Evolutionary conservation across 1,284 basidiomycete species (phyloP), one percentile per base, ranked within the genome.

Genomic region (Boletus mariae): DNA sequence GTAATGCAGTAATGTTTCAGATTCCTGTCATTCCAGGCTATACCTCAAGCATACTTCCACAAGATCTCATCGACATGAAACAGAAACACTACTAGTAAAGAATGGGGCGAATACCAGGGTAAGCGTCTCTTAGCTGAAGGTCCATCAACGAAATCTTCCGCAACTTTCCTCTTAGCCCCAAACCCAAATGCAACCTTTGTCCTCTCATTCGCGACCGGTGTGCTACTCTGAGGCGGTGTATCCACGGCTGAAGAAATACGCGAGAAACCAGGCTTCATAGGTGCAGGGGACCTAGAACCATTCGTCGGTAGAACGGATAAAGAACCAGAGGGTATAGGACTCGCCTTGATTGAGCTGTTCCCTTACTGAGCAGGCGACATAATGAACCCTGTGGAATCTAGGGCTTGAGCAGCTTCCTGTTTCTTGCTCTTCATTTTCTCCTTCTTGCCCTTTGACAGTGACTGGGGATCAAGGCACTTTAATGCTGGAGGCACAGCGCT

Each of bases 401-500:
- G 68, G n/a, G 71, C 68, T 44, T 74, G 73, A 7, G 75, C 71
- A 65, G 81, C 70, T 60, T 87, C 87, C 68, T 82, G 80, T 71
- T 88, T 90, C 74, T 89, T 91, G 59, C 77, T 78, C 69, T 87
- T 87, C 61, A 81, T 80, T 58, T 87, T 89, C 67, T 90, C 88
- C 23, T 84, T 86, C 70, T 90, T 90, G 17, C 85, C 79, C 59
- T 85, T 85, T 1, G 79, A 76, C 20, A 92, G 72, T 5, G 87
- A 86, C 57, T 89, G 87, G 8, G 83, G 75, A 57, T 92, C 90
- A 49, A 92, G 73, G 68, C 90, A 90, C 56, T 89, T 87, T 0
- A 80, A 75, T 1, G 80, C 84, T 71, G 91, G 90, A 23, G 90
- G 89, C 4, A 92, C 90, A 52, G 89, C 87, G 54, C 90, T 92